A percentile compares a stretch with the other conserved stretches of the same genome.
phyloP scores from a whole-genome alignment of 169 alveolate species.

The Eimeria nieschulzi region DNA sequence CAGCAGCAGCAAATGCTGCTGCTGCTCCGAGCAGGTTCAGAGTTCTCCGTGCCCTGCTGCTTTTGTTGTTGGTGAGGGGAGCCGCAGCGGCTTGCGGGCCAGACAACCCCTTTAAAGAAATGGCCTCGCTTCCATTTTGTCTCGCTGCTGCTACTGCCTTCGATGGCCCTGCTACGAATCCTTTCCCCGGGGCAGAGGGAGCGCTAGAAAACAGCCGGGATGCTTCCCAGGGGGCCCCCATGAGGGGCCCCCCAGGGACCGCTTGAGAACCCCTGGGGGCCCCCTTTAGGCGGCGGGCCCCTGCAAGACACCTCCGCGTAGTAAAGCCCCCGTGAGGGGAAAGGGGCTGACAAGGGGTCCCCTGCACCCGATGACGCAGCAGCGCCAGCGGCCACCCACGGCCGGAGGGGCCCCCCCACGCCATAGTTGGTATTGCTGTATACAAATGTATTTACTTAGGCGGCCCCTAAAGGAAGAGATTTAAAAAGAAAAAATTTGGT shows the following conservation, averaged over 20 bases:
- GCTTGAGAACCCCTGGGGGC: neutral
- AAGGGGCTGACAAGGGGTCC: no score
- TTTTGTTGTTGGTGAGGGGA: neutral
- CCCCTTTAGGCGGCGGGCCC: neutral
- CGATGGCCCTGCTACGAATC: neutral
- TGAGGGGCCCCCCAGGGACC: no score
- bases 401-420: neutral
- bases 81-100: neutral
- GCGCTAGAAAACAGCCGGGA: no score
- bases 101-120: neutral
- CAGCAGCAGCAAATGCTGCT: constrained; percentile 28
- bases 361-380: no score
- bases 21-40: constrained; percentile 8
- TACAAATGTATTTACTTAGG: neutral
- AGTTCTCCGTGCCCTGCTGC: neutral
- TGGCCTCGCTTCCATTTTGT: no score
- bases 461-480: neutral
- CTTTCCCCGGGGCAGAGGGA: no score
- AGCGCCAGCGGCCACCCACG: no score
- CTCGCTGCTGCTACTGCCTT: neutral
- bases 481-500: neutral
- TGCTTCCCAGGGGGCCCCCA: no score
- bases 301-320: no score
- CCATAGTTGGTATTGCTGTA: neutral
- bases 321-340: no score